Evolutionary conservation across 1,284 basidiomycete genomes (phyloP), one percentile per base, ranked within the genome.

Genomic region (Coriolopsis trogii): DNA sequence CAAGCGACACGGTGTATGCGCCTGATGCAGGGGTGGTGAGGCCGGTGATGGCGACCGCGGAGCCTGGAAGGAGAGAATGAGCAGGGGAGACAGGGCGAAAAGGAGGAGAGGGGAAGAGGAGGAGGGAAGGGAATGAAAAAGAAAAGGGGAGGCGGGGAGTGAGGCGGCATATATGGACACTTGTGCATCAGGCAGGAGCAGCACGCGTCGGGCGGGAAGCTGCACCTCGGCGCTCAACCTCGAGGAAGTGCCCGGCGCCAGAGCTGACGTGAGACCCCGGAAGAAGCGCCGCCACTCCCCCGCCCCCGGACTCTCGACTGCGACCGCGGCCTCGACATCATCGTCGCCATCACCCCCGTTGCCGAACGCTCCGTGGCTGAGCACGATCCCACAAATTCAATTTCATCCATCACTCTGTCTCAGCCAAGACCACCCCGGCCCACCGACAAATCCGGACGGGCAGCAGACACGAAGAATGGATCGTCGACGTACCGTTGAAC

Each of bases 1-100:
- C 84, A 9, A 91, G 68, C 18, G 70, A 76, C 48, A 90, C 81
- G 45, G 80, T 75, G 64, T 82, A 90, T 33, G 70, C 71, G 46
- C 82, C 84, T 3, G 78, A 75, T 40, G 67, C 64, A 3, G 77
- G 78, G 33, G 78, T 80, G 25, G 77, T 81, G 41, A 76, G 72
- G 7, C 88, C 87, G 38, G 70, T 73, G 26, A 90, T 65, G 7
- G 77, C 69, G 39, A 89, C 72, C 8, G 84, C 78, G 28, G 79
- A 79, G 30, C 87, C 85, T 84, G 62, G 36, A 49, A 40, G 39
- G 38, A 39, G 39, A 26, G 39, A 25, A 40, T 37, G 16, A 26
- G 38, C n/a, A 5, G 36, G n/a, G 44, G 30, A 34, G 33, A 34
- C 10, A 18, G n/a, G 33, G 47, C 38, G 34, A 46, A 25, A 24